phyloP scores from a whole-genome alignment of 2,329 filamentous ascomycete genomes.

The Ceratocystis eucalypticola region DNA sequence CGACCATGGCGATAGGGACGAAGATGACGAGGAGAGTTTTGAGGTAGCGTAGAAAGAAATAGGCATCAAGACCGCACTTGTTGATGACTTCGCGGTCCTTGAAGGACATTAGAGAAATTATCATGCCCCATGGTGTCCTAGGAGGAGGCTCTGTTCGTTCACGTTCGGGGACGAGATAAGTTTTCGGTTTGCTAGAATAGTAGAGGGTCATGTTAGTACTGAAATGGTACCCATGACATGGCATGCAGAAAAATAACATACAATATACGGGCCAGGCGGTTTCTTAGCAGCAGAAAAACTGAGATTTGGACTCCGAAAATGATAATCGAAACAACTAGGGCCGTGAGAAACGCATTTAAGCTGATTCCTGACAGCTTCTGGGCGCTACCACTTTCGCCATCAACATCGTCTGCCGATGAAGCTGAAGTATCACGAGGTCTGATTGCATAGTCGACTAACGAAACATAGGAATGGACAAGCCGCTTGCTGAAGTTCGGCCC shows the following conservation, averaged over 20 bases:
- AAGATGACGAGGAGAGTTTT: slow-evolving; percentile 76
- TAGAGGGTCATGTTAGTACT: slow-evolving; percentile 3
- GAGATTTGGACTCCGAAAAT: slow-evolving; percentile 52
- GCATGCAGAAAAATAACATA: slow-evolving; percentile 31
- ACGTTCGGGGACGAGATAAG: slow-evolving; percentile 72
- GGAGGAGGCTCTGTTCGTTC: slow-evolving; percentile 70
- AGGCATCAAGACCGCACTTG: slow-evolving; percentile 90
- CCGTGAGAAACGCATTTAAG: slow-evolving; percentile 48
- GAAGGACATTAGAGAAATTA: slow-evolving; percentile 51
- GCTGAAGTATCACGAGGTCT: slow-evolving; percentile 10
- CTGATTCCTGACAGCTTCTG: slow-evolving; percentile 31
- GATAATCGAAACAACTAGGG: slow-evolving; percentile 46
- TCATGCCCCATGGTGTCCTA: slow-evolving; percentile 36
- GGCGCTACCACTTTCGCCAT: slow-evolving; percentile 15
- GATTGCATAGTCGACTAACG: neutral
- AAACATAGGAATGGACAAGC: slow-evolving; percentile 10
- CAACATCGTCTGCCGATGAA: slow-evolving; percentile 5
- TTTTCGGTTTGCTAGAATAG: slow-evolving; percentile 55
- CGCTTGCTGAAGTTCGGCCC: neutral
- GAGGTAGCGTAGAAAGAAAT: slow-evolving; percentile 88
- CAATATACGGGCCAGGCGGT: slow-evolving; percentile 74
- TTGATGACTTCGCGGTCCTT: slow-evolving; percentile 73
- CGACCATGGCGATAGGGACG: slow-evolving; percentile 60
- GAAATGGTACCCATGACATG: neutral
- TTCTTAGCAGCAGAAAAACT: slow-evolving; percentile 62